Percentiles rank a stretch among this genome's conserved stretches.
Conservation (phyloP, 176 grass and related monocot species). For the Eremochloa ophiuroides region DNA sequence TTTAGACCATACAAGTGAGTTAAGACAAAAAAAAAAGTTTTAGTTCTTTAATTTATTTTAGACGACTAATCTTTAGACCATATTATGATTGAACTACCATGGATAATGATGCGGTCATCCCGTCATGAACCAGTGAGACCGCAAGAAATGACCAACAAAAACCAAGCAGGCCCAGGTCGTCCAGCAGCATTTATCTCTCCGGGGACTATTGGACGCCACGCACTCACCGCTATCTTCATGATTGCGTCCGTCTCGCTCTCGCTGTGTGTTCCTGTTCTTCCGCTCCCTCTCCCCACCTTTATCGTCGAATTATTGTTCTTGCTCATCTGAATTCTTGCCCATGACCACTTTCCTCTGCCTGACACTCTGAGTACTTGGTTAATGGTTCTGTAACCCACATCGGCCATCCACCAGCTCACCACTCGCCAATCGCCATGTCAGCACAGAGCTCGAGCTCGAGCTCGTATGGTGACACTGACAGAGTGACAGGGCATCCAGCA, state of each 20-base stretch:
- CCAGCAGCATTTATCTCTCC: not conserved
- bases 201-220: not conserved
- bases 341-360: not conserved
- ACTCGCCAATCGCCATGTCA: conserved; percentile 1
- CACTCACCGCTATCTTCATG: not conserved
- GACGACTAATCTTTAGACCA: too few relatives aligned
- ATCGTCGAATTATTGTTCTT: not conserved
- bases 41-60: too few relatives aligned
- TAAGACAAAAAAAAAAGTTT: too few relatives aligned
- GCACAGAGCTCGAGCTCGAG: conserved; percentile 15
- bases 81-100: too few relatives aligned
- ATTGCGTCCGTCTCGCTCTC: not conserved
- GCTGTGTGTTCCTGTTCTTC: not conserved
- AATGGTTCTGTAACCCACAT: not conserved
- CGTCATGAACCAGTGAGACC: too few relatives aligned
- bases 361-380: not conserved
- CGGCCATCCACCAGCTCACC: too few relatives aligned
- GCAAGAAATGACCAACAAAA: too few relatives aligned
- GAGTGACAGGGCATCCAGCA: not conserved
- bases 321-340: not conserved
- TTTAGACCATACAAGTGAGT: too few relatives aligned
- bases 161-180: not conserved
- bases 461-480: not conserved
- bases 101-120: too few relatives aligned
- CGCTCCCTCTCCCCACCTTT: not conserved